Evolutionary conservation across 371 early-diverging fungal species (phyloP), one percentile per base, ranked within the genome.

Genomic region (Saksenaea oblongispora): DNA sequence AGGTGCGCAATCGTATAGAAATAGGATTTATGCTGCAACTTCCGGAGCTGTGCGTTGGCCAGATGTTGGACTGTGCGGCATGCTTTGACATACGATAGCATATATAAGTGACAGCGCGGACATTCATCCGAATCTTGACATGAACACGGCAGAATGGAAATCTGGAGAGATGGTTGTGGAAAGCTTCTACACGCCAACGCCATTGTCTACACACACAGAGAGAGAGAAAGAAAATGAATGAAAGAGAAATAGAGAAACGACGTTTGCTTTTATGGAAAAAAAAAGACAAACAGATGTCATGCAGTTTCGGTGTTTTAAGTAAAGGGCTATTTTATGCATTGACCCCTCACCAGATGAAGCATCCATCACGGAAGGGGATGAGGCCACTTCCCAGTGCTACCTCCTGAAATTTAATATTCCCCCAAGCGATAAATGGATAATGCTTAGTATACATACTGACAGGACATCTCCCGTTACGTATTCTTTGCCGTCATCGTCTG

Each of bases 161-260:
- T 10, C 10, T 22, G 51, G 5, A 47, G n/a, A 22, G 27, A 47
- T 47, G n/a, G 17, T 8, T 22, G 51, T 22, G 51, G 10, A 22
- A 47, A 1, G n/a, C 22, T 47, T 5, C 9, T 47, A 22, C 51
- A 47, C 8, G 51, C 9, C 22, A 1, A 18, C 10, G 51, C 42
- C 42, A 41, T 47, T 22, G 51, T 22, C 11, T n/a, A n/a, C n/a
- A 54, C 18, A 35, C 5, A 58, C 22, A 10, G 53, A 60, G 17
- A 31, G 34, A 37, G 41, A 22, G 51, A 58, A 47, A 39, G 59
- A 47, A 36, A 18, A 41, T 54, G 44, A 63, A 15, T 44, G 22
- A 57, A 28, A 54, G 34, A 59, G 37, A 60, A 28, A 26, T 31
- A 28, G 18, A 35, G 57, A 59, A 51, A 61, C 41, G 11, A 22